Percentiles rank a stretch among this genome's conserved stretches.
Conservation (phyloP, 2,329 filamentous ascomycete species). For the Fusarium paranaense region DNA sequence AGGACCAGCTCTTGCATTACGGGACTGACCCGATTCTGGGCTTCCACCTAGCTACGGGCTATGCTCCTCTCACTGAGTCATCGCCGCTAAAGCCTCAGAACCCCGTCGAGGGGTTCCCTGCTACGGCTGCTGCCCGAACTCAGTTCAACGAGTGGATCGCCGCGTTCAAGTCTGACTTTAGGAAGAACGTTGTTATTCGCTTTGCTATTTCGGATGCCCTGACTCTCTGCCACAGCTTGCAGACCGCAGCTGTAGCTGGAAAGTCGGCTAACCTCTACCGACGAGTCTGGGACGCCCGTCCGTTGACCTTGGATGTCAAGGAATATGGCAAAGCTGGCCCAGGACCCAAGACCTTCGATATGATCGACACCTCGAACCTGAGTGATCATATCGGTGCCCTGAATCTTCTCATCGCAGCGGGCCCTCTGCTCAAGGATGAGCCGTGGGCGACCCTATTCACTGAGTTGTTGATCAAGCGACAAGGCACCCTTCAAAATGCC, state of each 20-base stretch:
- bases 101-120: constrained; percentile 27
- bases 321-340: constrained; percentile 52
- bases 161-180: constrained; percentile 51
- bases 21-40: constrained; percentile 63
- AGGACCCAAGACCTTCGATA: constrained; percentile 61
- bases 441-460: constrained; percentile 62
- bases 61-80: constrained; percentile 50
- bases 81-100: constrained; percentile 53
- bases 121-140: constrained; percentile 51
- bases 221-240: constrained; percentile 63
- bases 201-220: constrained; percentile 62
- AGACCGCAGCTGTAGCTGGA: constrained; percentile 50
- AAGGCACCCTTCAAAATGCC: constrained; percentile 38
- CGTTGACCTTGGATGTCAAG: constrained; percentile 55
- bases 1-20: constrained; percentile 57
- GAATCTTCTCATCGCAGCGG: constrained; percentile 54
- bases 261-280: constrained; percentile 56
- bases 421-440: constrained; percentile 58
- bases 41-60: constrained; percentile 67
- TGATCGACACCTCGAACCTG: constrained; percentile 66
- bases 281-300: constrained; percentile 52
- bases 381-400: constrained; percentile 54
- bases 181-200: constrained; percentile 54
- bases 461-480: constrained; percentile 55
- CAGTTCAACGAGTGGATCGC: constrained; percentile 61